Base-by-base conservation (phyloP, 192 early-diverging fungal genomes). In the Linnemannia hyalina region DNA sequence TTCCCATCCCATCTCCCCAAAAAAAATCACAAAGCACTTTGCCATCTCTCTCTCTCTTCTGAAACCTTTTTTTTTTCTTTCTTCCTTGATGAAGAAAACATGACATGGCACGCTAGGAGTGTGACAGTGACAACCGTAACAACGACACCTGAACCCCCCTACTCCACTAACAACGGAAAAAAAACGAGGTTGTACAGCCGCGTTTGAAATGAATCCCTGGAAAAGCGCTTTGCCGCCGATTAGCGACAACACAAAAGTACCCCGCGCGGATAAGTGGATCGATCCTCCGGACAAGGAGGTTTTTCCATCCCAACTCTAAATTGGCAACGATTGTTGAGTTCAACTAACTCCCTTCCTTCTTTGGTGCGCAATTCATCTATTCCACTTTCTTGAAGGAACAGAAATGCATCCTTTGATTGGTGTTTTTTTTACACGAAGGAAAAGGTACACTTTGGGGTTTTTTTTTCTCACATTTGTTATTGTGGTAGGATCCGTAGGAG, bases 221-320 rank as follows among this genome's bases (percentile, higher is more conserved):
- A 41, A 73, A 49, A 47, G 71, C 15, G 42, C 71, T 73, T 73
- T 73, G 38, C 71, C 71, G 71, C 23, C 40, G 70, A 46, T 72
- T 72, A 42, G 47, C 6, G 6, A 35, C 29, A 20, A 70, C 20
- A 70, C 69, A 70, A 0, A 73, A n/a, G 41, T 44, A 73, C 10
- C 9, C 16, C 40, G 20, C 23, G 23, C 6, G 6, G 6, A 47
- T 26, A 10, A 41, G 47, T 23, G 29, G 38, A 29, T 32, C 4
- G 26, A 11, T 65, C 60, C 60, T 32, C 4, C 38, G 60, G 29
- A 32, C 1, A 32, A 13, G 29, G 29, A 65, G 10, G 29, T 65
- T 65, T 65, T 65, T 65, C 60, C 60, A 65, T 11, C 6, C 55
- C n/a, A 65, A 65, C 60, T 65, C 60, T 65, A 65, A 65, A 29